These are phyloP conservation scores for Brassica rapa DNA, from an alignment of 345 rosid genomes.

Conservation along the genomic window DNA sequence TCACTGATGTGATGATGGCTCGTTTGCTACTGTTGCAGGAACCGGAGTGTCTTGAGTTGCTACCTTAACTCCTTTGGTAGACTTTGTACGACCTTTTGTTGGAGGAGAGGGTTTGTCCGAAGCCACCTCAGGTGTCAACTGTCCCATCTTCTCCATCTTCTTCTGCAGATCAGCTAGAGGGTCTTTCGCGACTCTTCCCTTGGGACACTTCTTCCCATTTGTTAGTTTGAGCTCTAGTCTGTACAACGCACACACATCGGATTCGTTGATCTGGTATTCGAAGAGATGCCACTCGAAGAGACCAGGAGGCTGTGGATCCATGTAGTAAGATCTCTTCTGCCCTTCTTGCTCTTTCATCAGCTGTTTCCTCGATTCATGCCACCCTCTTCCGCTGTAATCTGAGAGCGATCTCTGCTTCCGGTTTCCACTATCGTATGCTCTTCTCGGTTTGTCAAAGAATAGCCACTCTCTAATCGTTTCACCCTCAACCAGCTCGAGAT, in stretches of 20 bases:
- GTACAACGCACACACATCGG: conserved; percentile 62
- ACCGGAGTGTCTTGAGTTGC: background rate
- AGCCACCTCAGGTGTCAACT: conserved; percentile 63
- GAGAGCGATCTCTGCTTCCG: conserved; percentile 93
- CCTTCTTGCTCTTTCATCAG: conserved; percentile 78
- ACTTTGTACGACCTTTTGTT: conserved; percentile 41
- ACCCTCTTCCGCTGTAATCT: conserved; percentile 81
- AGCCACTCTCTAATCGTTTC: conserved; percentile 86
- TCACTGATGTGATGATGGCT: conserved; percentile 20
- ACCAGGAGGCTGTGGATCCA: conserved; percentile 90
- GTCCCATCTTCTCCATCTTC: conserved; percentile 86
- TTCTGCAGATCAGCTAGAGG: conserved; percentile 77
- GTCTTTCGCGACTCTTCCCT: conserved; percentile 57
- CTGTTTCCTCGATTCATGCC: conserved; percentile 95
- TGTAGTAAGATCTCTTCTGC: conserved; percentile 82
- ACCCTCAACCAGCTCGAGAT: conserved; percentile 61
- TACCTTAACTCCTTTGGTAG: conserved; percentile 23
- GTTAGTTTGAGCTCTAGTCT: conserved; percentile 66
- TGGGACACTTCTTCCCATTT: conserved; percentile 59
- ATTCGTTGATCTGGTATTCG: conserved; percentile 61
- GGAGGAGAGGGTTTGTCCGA: conserved; percentile 46
- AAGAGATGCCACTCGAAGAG: conserved; percentile 79
- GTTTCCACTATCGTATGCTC: conserved; percentile 88
- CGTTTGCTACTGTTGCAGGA: conserved; percentile 7
- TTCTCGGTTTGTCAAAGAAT: conserved; percentile 85